A percentile compares a stretch with the other conserved stretches of the same genome.
Evolutionary conservation across 2,329 filamentous ascomycete species (phyloP).

Genomic region (Pseudocercospora eumusae): DNA sequence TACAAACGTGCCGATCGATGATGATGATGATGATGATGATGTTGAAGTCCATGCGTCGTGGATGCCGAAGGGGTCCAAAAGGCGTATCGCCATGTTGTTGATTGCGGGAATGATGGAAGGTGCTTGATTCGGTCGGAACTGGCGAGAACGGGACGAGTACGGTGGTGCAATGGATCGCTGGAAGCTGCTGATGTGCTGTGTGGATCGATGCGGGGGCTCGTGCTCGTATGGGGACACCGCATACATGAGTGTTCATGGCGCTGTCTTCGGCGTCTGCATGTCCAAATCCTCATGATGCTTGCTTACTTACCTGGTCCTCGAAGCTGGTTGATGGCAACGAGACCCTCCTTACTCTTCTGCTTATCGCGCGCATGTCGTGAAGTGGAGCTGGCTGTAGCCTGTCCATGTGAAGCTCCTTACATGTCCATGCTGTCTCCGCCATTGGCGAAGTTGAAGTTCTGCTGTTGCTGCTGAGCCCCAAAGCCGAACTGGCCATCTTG

Average conservation of each 20-base stretch:
- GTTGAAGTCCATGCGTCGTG: conserved; percentile 27
- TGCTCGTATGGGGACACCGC: conserved; percentile 19
- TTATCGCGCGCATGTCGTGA: conserved; percentile 9
- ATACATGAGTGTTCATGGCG: conserved; percentile 4
- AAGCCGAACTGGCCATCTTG: conserved; percentile 80
- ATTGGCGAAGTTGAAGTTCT: conserved; percentile 92
- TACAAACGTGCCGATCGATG: conserved; percentile 3
- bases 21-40: conserved; percentile 9
- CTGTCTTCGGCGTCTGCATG: conserved; percentile 9
- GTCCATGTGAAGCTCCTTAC: conserved; percentile 17
- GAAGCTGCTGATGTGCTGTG: conserved; percentile 15
- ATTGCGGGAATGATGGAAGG: conserved; percentile 9
- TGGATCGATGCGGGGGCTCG: conserved; percentile 30
- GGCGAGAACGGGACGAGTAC: conserved; percentile 18
- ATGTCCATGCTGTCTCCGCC: conserved; percentile 72
- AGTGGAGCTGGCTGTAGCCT: background rate
- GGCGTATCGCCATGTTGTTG: conserved; percentile 17
- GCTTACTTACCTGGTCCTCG: conserved; percentile 23
- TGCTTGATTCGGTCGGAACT: conserved; percentile 15
- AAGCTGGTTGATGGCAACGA: conserved; percentile 10
- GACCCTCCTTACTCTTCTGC: conserved; percentile 14
- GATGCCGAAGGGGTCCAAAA: conserved; percentile 33
- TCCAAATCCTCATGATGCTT: conserved; percentile 13
- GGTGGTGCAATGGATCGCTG: conserved; percentile 14
- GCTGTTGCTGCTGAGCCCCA: conserved; percentile 68